Evolutionary conservation across 2,329 filamentous ascomycete species (phyloP).

Genomic region (Blastomyces gilchristii): DNA sequence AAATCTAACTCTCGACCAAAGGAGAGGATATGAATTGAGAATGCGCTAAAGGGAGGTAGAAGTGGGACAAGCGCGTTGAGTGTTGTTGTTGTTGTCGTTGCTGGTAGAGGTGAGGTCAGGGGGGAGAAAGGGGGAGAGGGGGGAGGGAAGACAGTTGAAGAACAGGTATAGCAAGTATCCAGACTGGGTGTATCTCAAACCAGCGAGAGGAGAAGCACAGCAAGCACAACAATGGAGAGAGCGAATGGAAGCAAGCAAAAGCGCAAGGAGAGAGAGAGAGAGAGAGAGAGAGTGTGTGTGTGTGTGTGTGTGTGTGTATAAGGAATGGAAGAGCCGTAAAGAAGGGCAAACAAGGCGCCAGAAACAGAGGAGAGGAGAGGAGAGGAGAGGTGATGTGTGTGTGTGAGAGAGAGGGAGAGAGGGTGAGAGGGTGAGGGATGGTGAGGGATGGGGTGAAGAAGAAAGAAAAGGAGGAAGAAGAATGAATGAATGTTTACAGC

Average conservation of each 20-base stretch:
- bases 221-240: conserved; percentile 7
- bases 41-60: not conserved
- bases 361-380: not conserved
- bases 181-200: conserved; percentile 16
- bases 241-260: not conserved
- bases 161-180: not conserved
- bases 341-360: not conserved
- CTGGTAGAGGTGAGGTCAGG: too few relatives aligned
- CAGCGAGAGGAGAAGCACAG: conserved; percentile 14
- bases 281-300: not conserved
- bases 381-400: too few relatives aligned
- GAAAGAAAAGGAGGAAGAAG: too few relatives aligned
- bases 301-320: not conserved
- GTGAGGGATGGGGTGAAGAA: too few relatives aligned
- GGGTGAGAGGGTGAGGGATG: too few relatives aligned
- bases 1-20: not conserved
- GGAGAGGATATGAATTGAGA: not conserved
- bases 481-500: too few relatives aligned
- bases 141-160: not conserved
- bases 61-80: not conserved
- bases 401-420: rapidly evolving
- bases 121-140: not conserved
- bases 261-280: not conserved
- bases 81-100: too few relatives aligned
- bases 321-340: conserved; percentile 4